Base-by-base conservation (phyloP, 768 basidiomycete genomes). In the Podaxis mareebaensis region DNA sequence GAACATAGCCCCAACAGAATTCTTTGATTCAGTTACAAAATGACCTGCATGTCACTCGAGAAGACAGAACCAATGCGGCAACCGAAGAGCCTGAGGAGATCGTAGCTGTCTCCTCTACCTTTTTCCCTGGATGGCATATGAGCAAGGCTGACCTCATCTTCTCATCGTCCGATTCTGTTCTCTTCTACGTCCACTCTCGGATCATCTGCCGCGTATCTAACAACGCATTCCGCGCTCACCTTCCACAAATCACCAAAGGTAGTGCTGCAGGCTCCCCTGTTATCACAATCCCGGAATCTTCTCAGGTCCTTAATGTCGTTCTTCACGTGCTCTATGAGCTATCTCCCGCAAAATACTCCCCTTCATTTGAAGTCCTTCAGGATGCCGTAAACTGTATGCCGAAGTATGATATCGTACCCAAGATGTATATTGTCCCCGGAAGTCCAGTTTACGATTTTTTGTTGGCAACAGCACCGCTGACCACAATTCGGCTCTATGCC, bases 111-210 rank as follows among this genome's bases (percentile, higher is more conserved):
- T 75, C 76, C 10, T 73, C 74, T 1, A 66, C 71, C 10, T 77
- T 76, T 59, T 66, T 70, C 39, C 72, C 72, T 7, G 67, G 65
- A 2, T 38, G 58, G 5, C 60, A 68, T 40, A 39, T 61, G 4
- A 30, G 51, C 8, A 53, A 61, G 24, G 67, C 72, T 1, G 71
- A 74, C 49, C 67, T 70, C 3, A 75, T 86, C 63, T 66, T 88
- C 40, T 70, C 82, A 53, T 84, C 87, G 5, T 78, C 83, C 42
- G 88, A 90, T 65, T 78, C 79, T 0, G 85, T 89, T 38, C 81
- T 87, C 67, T 90, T 90, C 76, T 87, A 88, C 65, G 81, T 82
- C 4, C 81, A 87, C 70, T 68, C 75, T 0, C 68, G 76, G 4
- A 69, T 78, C 36, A 68, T 90, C 39, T 71, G 82, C 39, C 56